A percentile compares a stretch with the other conserved stretches of the same genome.
Evolutionary conservation across 2,329 filamentous ascomycete genomes (phyloP).

Genomic region (Sarocladium strictum): DNA sequence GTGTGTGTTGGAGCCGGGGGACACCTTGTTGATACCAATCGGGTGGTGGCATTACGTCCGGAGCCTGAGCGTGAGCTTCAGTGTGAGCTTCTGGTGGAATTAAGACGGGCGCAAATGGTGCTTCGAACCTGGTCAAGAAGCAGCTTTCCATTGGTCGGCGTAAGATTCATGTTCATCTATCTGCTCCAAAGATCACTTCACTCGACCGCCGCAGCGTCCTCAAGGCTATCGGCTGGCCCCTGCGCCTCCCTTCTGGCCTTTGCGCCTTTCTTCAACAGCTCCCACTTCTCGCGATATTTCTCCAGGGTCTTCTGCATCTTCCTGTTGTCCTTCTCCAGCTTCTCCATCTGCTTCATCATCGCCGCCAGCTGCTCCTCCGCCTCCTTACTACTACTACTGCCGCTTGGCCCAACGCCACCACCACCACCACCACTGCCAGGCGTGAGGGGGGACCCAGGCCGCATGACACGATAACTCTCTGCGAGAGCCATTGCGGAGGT

Average conservation of each 20-base stretch:
- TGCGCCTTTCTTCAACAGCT: slow-evolving; percentile 54
- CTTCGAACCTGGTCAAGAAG: background rate
- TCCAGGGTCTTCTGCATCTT: slow-evolving; percentile 50
- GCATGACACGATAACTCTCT: slow-evolving; percentile 67
- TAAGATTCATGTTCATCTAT: background rate
- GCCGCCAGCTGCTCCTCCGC: slow-evolving; percentile 60
- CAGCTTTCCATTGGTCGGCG: background rate
- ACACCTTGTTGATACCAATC: slow-evolving; percentile 81
- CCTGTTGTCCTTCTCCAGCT: slow-evolving; percentile 56
- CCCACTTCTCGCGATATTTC: slow-evolving; percentile 57
- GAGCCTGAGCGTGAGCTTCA: slow-evolving; percentile 80
- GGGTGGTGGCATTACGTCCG: slow-evolving; percentile 99
- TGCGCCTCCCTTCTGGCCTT: slow-evolving; percentile 47
- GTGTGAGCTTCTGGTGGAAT: slow-evolving; percentile 97
- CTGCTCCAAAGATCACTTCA: background rate
- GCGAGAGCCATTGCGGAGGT: slow-evolving; percentile 79
- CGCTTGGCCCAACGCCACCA: slow-evolving; percentile 30
- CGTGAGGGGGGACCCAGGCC: slow-evolving; percentile 47
- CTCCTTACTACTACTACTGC: slow-evolving; percentile 43
- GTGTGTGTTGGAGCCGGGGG: slow-evolving; percentile 71
- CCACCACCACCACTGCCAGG: slow-evolving; percentile 16
- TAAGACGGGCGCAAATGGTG: slow-evolving; percentile 19
- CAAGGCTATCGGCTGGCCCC: slow-evolving; percentile 25
- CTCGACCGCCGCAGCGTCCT: slow-evolving; percentile 20
- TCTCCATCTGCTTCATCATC: slow-evolving; percentile 55